Conservation (phyloP, 768 basidiomycete species). For the Pilatotrama ljubarskyi region DNA sequence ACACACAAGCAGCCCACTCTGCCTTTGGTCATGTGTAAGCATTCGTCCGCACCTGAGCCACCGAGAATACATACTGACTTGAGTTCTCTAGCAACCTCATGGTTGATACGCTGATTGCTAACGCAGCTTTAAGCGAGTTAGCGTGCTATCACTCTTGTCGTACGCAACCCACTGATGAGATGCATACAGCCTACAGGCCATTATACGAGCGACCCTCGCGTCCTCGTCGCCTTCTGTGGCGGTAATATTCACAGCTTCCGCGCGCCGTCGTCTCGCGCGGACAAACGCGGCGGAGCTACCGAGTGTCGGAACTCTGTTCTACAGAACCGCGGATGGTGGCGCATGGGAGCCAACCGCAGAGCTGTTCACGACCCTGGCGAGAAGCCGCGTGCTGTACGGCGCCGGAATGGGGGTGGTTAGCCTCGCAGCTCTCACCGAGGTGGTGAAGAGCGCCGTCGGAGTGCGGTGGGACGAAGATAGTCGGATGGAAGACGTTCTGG, state of each 20-base stretch:
- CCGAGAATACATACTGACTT: background rate
- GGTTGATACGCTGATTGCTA: constrained; percentile 78
- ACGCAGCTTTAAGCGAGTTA: constrained; percentile 71
- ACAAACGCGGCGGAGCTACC: constrained; percentile 38
- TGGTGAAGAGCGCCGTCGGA: constrained; percentile 61
- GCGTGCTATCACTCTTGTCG: constrained; percentile 26
- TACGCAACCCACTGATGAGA: constrained; percentile 4
- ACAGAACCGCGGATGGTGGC: constrained; percentile 39
- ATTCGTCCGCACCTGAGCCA: too few relatives aligned
- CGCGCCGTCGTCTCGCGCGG: constrained; percentile 57
- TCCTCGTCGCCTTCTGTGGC: constrained; percentile 63
- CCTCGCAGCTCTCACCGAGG: constrained; percentile 51
- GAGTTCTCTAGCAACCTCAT: constrained; percentile 56
- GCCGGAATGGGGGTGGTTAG: constrained; percentile 74
- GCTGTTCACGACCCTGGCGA: constrained; percentile 51
- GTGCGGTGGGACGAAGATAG: constrained; percentile 64
- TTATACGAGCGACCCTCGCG: constrained; percentile 65
- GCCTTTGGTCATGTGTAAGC: constrained; percentile 25
- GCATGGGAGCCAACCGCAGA: constrained; percentile 45
- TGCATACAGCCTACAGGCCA: constrained; percentile 63
- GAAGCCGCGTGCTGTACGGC: constrained; percentile 69
- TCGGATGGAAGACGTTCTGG: constrained; percentile 54
- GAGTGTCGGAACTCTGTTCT: constrained; percentile 47
- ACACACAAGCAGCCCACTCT: background rate
- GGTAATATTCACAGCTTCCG: constrained; percentile 60